A percentile compares a stretch with the other conserved stretches of the same genome.
Evolutionary conservation across 192 early-diverging fungal species (phyloP).

Genomic region (Blastocladiella britannica): DNA sequence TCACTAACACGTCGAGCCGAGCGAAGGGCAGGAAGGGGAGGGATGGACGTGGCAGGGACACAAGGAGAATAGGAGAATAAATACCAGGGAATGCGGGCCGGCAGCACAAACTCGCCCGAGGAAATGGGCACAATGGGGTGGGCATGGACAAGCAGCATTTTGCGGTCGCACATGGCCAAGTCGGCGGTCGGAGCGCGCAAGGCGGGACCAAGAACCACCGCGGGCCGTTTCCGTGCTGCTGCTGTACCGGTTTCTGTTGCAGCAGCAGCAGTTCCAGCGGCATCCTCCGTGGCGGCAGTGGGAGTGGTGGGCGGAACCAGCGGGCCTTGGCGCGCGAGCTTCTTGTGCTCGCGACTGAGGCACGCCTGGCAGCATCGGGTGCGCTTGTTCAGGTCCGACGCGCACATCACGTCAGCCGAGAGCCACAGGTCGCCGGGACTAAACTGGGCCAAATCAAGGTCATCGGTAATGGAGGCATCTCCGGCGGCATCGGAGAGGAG

Average conservation of each 20-base stretch:
- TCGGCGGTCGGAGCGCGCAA: neutral
- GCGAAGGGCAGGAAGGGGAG: too few species aligned
- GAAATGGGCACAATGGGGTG: constrained; percentile 64
- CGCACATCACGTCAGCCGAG: neutral
- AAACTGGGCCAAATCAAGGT: too few species aligned
- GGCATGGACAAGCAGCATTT: constrained; percentile 78
- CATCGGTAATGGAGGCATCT: too few species aligned
- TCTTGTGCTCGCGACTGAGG: too few species aligned
- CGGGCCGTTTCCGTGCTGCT: neutral
- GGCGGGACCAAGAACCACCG: neutral
- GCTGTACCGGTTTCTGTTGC: neutral
- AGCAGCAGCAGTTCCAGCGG: neutral
- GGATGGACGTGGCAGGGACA: too few species aligned
- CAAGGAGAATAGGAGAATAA: too few species aligned
- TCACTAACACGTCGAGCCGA: too few species aligned
- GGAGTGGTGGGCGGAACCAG: too few species aligned
- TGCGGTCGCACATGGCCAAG: constrained; percentile 13
- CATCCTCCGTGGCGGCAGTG: too few species aligned
- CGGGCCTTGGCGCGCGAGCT: too few species aligned
- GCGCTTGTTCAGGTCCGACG: neutral
- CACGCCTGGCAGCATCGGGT: neutral
- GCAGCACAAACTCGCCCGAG: constrained; percentile 69
- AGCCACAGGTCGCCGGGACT: neutral
- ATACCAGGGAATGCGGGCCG: constrained; percentile 87
- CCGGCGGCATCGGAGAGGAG: too few species aligned